phyloP scores from a whole-genome alignment of 1,284 basidiomycete genomes.

The Entoloma clypeatum region DNA sequence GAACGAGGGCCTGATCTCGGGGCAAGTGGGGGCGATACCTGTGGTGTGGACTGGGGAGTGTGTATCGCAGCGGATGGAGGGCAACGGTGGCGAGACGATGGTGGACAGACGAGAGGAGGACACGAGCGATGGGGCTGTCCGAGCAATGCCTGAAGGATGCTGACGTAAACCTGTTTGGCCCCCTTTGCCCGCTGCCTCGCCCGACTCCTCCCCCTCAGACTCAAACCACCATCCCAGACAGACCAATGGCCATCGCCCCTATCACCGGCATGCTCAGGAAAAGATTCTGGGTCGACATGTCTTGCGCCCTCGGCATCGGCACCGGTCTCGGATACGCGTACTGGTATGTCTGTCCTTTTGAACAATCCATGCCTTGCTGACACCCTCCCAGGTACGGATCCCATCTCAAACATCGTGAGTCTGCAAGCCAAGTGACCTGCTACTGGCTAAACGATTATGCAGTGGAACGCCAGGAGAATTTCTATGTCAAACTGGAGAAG shows the following conservation, averaged over 20 bases:
- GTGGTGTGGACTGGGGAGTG: slow-evolving; percentile 12
- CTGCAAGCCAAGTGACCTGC: slow-evolving; percentile 2
- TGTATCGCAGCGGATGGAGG: slow-evolving; percentile 23
- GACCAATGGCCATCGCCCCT: slow-evolving; percentile 72
- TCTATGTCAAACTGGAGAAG: slow-evolving; percentile 78
- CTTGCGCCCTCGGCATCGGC: slow-evolving; percentile 69
- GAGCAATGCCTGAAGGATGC: slow-evolving; percentile 26
- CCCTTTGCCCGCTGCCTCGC: slow-evolving; percentile 20
- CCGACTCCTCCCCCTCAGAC: slow-evolving; percentile 39
- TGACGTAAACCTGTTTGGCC: slow-evolving; percentile 27
- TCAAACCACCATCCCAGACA: slow-evolving; percentile 23
- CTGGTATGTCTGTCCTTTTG: slow-evolving; percentile 54
- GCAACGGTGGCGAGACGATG: slow-evolving; percentile 19
- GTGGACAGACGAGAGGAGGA: slow-evolving; percentile 22
- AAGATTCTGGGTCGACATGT: slow-evolving; percentile 78
- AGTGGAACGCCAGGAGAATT: slow-evolving; percentile 81
- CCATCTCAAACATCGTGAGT: slow-evolving; percentile 72
- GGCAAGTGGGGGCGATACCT: slow-evolving; percentile 15
- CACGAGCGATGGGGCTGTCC: too few species aligned
- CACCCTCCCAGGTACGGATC: slow-evolving; percentile 63
- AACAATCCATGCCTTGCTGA: slow-evolving; percentile 11
- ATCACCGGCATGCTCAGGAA: slow-evolving; percentile 89
- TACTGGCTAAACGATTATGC: slow-evolving; percentile 22
- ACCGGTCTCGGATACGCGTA: slow-evolving; percentile 67
- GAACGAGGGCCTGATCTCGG: slow-evolving; percentile 19